These are phyloP conservation scores for Lathyrus oleraceus DNA, from an alignment of 306 rosid genomes.

Conservation along the genomic window DNA sequence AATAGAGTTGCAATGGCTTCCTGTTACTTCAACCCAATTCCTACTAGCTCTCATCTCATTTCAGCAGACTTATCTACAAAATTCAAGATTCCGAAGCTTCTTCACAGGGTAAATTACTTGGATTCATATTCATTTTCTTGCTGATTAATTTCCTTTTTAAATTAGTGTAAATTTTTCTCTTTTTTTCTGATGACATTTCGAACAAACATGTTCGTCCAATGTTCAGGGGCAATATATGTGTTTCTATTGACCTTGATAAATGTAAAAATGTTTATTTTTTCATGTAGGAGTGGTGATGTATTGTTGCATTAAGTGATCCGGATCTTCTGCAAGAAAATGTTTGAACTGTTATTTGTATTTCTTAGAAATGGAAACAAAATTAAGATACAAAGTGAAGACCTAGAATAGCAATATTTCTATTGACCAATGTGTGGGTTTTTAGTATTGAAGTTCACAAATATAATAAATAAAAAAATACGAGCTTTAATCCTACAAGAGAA, in stretches of 20 bases:
- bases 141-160: not conserved
- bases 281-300: not conserved
- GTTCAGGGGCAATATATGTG: not conserved
- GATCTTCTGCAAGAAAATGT: constrained; percentile 17
- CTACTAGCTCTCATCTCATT: constrained; percentile 49
- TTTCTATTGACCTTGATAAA: not conserved
- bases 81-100: constrained; percentile 51
- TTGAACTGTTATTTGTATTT: constrained; percentile 11
- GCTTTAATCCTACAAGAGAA: not conserved
- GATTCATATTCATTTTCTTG: constrained; percentile 20
- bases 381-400: constrained; percentile 8
- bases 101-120: constrained; percentile 50
- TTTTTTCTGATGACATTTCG: constrained; percentile 3
- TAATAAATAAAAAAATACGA: not conserved
- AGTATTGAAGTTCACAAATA: not conserved
- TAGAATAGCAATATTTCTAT: constrained; percentile 1
- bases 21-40: constrained; percentile 47
- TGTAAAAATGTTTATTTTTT: not conserved
- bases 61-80: constrained; percentile 42
- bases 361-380: not conserved
- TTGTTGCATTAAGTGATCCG: not conserved
- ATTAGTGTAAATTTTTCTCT: not conserved
- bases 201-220: not conserved
- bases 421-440: constrained; percentile 4
- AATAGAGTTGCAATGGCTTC: constrained; percentile 52